phyloP scores from a whole-genome alignment of 257 asterid species.

The Euphrasia confusa region DNA sequence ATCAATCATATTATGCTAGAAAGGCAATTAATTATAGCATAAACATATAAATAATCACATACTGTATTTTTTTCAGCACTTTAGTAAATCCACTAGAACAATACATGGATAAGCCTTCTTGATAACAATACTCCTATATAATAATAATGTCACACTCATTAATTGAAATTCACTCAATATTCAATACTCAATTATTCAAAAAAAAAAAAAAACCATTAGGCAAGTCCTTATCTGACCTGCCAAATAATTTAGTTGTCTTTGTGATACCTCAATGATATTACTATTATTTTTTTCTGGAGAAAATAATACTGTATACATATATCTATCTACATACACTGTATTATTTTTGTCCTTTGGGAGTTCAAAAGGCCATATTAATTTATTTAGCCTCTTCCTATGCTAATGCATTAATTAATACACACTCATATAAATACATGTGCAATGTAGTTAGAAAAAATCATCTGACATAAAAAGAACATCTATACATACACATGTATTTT shows the following conservation, averaged over 20 bases:
- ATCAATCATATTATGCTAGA: not conserved
- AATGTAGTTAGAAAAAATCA: not conserved
- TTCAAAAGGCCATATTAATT: slow-evolving; percentile 27
- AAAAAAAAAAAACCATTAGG: not conserved
- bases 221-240: slow-evolving; percentile 21
- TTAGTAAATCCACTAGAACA: slow-evolving; percentile 8
- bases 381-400: not conserved
- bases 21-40: too few relatives aligned
- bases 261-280: slow-evolving; percentile 23
- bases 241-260: slow-evolving; percentile 20
- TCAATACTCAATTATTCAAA: slow-evolving; percentile 2
- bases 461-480: not conserved
- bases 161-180: slow-evolving; percentile 15
- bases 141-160: slow-evolving; percentile 18
- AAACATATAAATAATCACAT: too few relatives aligned
- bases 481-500: too few relatives aligned
- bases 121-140: too few relatives aligned
- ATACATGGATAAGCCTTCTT: slow-evolving; percentile 23
- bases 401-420: slow-evolving; percentile 5
- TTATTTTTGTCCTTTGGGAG: slow-evolving; percentile 22
- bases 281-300: not conserved
- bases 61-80: not conserved
- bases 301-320: too few relatives aligned
- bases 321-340: too few relatives aligned
- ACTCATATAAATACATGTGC: slow-evolving; percentile 21